A percentile compares a stretch with the other conserved stretches of the same genome.
These are phyloP conservation scores for Boletus reticulatus DNA, from an alignment of 768 basidiomycete species.

Conservation along the genomic window DNA sequence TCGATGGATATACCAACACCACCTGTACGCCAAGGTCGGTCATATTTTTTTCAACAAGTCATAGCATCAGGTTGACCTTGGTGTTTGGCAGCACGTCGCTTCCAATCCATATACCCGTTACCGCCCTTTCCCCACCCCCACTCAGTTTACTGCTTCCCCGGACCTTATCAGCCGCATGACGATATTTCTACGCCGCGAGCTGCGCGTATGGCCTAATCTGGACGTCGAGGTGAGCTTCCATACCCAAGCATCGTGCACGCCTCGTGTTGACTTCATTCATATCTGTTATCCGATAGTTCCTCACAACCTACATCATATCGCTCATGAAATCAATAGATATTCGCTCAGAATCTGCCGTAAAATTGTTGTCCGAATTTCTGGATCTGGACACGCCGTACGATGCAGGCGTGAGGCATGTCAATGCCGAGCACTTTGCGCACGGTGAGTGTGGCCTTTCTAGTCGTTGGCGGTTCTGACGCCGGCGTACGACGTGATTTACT, in stretches of 20 bases:
- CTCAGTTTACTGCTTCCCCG: conserved; percentile 76
- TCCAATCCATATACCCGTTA: conserved; percentile 85
- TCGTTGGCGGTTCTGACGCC: background rate
- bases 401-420: conserved; percentile 55
- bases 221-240: conserved; percentile 73
- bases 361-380: conserved; percentile 82
- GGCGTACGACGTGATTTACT: background rate
- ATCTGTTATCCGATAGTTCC: conserved; percentile 52
- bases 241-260: background rate
- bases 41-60: conserved; percentile 15
- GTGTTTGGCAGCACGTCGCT: conserved; percentile 72
- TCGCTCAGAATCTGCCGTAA: conserved; percentile 84
- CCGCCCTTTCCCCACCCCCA: conserved; percentile 85
- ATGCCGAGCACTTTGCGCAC: conserved; percentile 94
- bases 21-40: conserved; percentile 89
- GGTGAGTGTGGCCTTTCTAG: conserved; percentile 45
- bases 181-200: conserved; percentile 77
- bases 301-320: conserved; percentile 85
- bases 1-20: conserved; percentile 76
- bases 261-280: conserved; percentile 15
- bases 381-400: conserved; percentile 67
- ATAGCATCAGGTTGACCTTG: background rate
- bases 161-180: conserved; percentile 76
- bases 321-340: conserved; percentile 93
- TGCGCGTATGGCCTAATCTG: conserved; percentile 84